Percentiles rank a stretch among this genome's conserved stretches.
Evolutionary conservation across 352 stramenopile species (phyloP).

Genomic region (Globisporangium viniferum): DNA sequence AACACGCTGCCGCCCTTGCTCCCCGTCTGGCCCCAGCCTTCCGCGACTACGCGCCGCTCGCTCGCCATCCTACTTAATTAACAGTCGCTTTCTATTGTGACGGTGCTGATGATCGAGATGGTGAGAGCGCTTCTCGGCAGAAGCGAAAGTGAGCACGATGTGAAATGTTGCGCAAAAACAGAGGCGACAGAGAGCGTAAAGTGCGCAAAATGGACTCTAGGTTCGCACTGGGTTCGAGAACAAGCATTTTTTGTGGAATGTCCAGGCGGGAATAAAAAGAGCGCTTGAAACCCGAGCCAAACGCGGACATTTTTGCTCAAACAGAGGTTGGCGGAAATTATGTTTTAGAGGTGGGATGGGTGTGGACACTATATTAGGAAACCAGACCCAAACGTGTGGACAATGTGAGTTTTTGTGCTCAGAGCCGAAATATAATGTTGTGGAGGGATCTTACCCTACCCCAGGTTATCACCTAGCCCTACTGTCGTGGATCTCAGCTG

Average conservation of each 20-base stretch:
- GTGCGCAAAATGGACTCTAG: background rate
- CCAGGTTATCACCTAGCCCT: background rate
- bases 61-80: background rate
- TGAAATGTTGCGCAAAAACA: background rate
- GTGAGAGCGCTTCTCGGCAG: slow-evolving; percentile 3
- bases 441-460: background rate
- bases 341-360: no score
- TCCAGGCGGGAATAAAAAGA: background rate
- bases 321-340: no score
- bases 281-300: background rate
- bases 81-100: background rate
- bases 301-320: no score
- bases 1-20: slow-evolving; percentile 63
- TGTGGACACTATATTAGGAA: no score
- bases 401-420: background rate
- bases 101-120: background rate
- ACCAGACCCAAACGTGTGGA: background rate
- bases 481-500: background rate
- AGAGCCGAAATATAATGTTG: background rate
- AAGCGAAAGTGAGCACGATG: slow-evolving; percentile 5
- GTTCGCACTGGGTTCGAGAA: background rate
- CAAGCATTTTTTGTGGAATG: background rate
- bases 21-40: slow-evolving; percentile 56
- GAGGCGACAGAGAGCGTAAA: background rate
- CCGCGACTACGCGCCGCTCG: slow-evolving; percentile 61